These are phyloP conservation scores for Chrysoporthe deuterocubensis DNA, from an alignment of 2,329 filamentous ascomycete genomes.

Conservation along the genomic window DNA sequence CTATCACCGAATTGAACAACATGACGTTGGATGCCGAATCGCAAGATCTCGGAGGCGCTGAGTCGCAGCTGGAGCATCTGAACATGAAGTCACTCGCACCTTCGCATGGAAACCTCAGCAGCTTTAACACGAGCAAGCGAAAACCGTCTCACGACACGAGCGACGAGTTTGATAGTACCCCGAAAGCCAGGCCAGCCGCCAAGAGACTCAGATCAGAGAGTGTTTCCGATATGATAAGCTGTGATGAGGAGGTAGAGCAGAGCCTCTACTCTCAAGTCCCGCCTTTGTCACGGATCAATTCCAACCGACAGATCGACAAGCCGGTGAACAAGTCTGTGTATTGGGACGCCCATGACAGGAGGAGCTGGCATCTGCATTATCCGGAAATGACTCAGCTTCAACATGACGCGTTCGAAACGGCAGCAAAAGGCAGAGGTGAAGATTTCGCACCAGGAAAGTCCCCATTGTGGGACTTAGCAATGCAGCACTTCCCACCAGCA, in stretches of 20 bases:
- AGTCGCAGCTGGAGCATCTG: constrained; percentile 48
- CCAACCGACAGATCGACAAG: constrained; percentile 61
- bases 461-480: constrained; percentile 59
- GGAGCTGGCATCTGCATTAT: constrained; percentile 65
- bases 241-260: constrained; percentile 29
- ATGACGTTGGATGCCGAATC: constrained; percentile 57
- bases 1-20: constrained; percentile 55
- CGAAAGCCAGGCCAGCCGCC: constrained; percentile 50
- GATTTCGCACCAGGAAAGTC: constrained; percentile 57
- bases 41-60: constrained; percentile 58
- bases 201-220: constrained; percentile 60
- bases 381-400: constrained; percentile 67
- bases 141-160: constrained; percentile 57
- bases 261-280: constrained; percentile 54
- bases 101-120: constrained; percentile 26
- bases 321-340: constrained; percentile 60
- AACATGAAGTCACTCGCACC: constrained; percentile 46
- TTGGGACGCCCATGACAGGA: constrained; percentile 58
- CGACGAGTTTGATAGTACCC: constrained; percentile 52
- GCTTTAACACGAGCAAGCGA: constrained; percentile 59
- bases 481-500: constrained; percentile 61
- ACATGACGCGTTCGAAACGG: constrained; percentile 57
- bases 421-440: constrained; percentile 54
- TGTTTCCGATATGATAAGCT: constrained; percentile 39
- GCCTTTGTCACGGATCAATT: constrained; percentile 51